phyloP scores from a whole-genome alignment of 2,329 filamentous ascomycete genomes.

The Aspergillus pseudoviridinutans region DNA sequence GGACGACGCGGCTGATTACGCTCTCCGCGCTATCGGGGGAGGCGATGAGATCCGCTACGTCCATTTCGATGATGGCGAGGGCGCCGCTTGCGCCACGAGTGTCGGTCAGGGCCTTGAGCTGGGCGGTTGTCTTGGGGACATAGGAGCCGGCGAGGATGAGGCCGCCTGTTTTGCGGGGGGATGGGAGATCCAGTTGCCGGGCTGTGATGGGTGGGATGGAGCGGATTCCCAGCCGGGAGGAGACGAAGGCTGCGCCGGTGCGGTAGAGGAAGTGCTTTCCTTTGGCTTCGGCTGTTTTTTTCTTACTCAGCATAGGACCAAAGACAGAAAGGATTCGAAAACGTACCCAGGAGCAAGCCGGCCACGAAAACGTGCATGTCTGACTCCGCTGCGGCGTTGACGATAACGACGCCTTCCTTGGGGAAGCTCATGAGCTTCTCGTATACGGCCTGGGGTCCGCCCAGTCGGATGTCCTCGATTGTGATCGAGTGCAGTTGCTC shows the following conservation, averaged over 20 bases:
- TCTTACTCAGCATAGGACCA: neutral
- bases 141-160: slow-evolving; percentile 56
- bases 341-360: slow-evolving; percentile 42
- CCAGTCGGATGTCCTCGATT: slow-evolving; percentile 47
- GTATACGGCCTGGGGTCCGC: slow-evolving; percentile 43
- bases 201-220: slow-evolving; percentile 51
- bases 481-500: slow-evolving; percentile 44
- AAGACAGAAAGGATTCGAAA: neutral
- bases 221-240: slow-evolving; percentile 50
- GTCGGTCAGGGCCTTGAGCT: slow-evolving; percentile 44
- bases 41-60: slow-evolving; percentile 47
- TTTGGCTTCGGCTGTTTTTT: slow-evolving; percentile 27
- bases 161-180: slow-evolving; percentile 40
- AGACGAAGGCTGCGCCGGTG: slow-evolving; percentile 47
- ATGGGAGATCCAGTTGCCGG: slow-evolving; percentile 38
- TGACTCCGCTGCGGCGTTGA: slow-evolving; percentile 52
- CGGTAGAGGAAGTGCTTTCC: slow-evolving; percentile 46
- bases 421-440: slow-evolving; percentile 37
- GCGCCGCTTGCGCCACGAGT: slow-evolving; percentile 31
- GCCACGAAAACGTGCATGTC: slow-evolving; percentile 55
- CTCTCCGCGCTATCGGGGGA: slow-evolving; percentile 26
- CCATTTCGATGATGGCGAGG: slow-evolving; percentile 46
- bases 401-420: slow-evolving; percentile 44
- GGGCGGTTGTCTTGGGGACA: slow-evolving; percentile 57
- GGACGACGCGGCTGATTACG: slow-evolving; percentile 21